Conservation (phyloP, 331 rosid genomes). For the Quercus tomentella region DNA sequence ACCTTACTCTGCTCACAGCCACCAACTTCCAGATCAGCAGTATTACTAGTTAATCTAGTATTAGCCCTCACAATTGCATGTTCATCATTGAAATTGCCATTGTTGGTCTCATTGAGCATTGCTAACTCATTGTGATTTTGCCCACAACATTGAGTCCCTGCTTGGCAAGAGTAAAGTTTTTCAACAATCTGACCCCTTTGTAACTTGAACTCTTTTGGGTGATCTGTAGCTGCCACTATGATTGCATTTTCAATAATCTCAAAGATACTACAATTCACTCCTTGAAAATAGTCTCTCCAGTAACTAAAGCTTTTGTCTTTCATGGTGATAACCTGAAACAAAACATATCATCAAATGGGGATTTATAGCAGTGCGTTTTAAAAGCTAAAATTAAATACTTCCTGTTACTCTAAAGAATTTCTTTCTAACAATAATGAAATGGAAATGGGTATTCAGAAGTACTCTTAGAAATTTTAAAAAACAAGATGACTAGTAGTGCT, state of each 20-base stretch:
- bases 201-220: conserved; percentile 6
- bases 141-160: background rate
- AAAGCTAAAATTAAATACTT: background rate
- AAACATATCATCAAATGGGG: background rate
- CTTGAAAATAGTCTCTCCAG: conserved; percentile 14
- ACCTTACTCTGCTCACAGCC: background rate
- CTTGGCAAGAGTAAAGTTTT: background rate
- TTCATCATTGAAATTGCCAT: background rate
- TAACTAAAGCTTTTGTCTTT: background rate
- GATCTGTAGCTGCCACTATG: conserved; percentile 16
- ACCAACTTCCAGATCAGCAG: background rate
- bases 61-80: background rate
- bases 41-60: background rate
- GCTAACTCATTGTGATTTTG: background rate
- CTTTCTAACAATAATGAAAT: background rate
- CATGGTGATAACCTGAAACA: conserved; percentile 3
- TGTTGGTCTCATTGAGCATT: background rate
- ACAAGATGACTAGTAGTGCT: background rate
- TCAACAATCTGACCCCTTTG: conserved; percentile 4
- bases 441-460: background rate
- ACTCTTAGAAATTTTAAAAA: background rate
- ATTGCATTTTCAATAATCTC: conserved; percentile 16
- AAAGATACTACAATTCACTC: conserved; percentile 8
- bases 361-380: background rate
- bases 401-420: background rate